phyloP scores from a whole-genome alignment of 2,329 filamentous ascomycete genomes.

The Aspergillus jensenii region DNA sequence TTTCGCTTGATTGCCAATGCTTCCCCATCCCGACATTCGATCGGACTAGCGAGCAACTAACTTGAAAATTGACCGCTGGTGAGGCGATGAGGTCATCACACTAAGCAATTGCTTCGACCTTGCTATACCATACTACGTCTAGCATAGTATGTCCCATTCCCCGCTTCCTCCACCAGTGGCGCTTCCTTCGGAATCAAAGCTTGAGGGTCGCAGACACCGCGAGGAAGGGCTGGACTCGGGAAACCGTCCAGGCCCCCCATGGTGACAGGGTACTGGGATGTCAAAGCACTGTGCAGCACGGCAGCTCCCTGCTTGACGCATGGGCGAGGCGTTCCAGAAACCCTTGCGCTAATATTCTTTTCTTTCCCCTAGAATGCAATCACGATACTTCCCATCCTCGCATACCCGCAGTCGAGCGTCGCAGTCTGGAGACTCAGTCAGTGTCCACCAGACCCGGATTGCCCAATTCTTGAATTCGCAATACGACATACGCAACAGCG shows the following conservation, averaged over 20 bases:
- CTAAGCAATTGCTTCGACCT: conserved; percentile 3
- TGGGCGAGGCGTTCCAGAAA: neutral
- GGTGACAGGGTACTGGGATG: neutral
- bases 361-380: neutral
- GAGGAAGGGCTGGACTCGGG: no score
- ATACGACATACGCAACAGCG: no score
- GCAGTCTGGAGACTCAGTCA: neutral
- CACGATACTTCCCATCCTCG: neutral
- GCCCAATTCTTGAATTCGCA: neutral
- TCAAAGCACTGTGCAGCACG: neutral
- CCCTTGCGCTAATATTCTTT: neutral
- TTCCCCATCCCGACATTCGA: no score
- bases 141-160: neutral
- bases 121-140: neutral
- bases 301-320: neutral
- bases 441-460: neutral
- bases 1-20: neutral
- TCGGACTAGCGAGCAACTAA: no score
- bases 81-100: neutral
- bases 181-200: neutral
- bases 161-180: neutral
- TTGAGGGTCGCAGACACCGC: neutral
- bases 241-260: no score
- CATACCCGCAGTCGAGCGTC: neutral
- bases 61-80: neutral